A percentile compares a stretch with the other conserved stretches of the same genome.
These are phyloP conservation scores for Annulohypoxylon truncatum DNA, from an alignment of 2,329 filamentous ascomycete species.

Conservation along the genomic window DNA sequence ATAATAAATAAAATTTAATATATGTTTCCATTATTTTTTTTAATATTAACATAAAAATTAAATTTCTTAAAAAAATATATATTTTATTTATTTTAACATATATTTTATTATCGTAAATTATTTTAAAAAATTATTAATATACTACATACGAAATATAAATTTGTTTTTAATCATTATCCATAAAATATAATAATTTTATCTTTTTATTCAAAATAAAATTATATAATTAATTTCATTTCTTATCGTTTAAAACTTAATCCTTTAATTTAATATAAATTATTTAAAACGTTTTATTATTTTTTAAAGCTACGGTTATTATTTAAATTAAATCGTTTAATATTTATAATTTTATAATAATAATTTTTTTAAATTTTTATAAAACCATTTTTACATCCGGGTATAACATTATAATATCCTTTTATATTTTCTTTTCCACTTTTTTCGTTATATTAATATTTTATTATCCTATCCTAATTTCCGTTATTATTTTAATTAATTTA, in stretches of 20 bases:
- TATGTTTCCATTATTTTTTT: background rate
- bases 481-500: too few species aligned
- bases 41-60: background rate
- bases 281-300: background rate
- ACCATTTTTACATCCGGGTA: background rate
- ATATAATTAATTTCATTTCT: background rate
- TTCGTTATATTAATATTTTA: too few species aligned
- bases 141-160: background rate
- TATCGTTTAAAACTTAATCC: background rate
- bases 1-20: background rate
- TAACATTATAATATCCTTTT: background rate
- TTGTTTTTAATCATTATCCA: background rate
- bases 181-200: background rate
- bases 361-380: background rate
- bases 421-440: too few species aligned
- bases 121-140: background rate
- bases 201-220: background rate
- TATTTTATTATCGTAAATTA: background rate
- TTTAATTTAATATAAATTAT: background rate
- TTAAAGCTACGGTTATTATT: background rate
- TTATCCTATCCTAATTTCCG: too few species aligned
- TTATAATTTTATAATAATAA: background rate
- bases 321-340: background rate
- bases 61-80: background rate
- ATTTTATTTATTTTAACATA: background rate